A percentile compares a stretch with the other conserved stretches of the same genome.
Evolutionary conservation across 768 basidiomycete species (phyloP).

Genomic region (Tylopilus intermedius): DNA sequence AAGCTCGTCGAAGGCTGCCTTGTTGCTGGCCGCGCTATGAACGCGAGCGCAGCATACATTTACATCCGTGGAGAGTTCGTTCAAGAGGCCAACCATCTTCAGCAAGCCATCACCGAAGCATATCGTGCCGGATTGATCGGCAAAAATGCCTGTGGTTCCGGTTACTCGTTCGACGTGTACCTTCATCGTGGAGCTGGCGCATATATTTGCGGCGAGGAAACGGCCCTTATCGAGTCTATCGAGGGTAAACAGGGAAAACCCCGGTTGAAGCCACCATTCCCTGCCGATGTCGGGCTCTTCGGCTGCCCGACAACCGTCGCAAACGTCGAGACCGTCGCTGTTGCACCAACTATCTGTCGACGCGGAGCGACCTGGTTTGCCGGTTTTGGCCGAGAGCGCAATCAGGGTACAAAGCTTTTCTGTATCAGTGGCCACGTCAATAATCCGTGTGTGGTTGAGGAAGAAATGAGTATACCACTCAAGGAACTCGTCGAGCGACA

Average conservation of each 20-base stretch:
- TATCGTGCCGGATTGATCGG: slow-evolving; percentile 87
- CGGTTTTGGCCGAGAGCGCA: slow-evolving; percentile 83
- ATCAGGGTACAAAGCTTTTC: slow-evolving; percentile 95
- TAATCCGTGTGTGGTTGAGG: slow-evolving; percentile 96
- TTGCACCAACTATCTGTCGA: slow-evolving; percentile 93
- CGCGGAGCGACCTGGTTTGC: slow-evolving; percentile 90
- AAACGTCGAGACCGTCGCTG: slow-evolving; percentile 97
- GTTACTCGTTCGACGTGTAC: slow-evolving; percentile 96
- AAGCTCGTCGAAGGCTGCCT: slow-evolving; percentile 98
- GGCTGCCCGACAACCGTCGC: slow-evolving; percentile 97
- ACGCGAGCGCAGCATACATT: slow-evolving; percentile 97
- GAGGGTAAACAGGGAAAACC: slow-evolving; percentile 99
- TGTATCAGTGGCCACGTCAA: slow-evolving; percentile 98
- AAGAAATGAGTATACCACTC: slow-evolving; percentile 97
- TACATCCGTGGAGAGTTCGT: slow-evolving; percentile 99
- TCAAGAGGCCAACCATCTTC: slow-evolving; percentile 90
- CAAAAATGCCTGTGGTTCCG: slow-evolving; percentile 85
- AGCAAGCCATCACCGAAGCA: slow-evolving; percentile 93
- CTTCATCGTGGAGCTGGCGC: slow-evolving; percentile 98
- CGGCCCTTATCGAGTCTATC: slow-evolving; percentile 91
- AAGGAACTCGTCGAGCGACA: slow-evolving; percentile 95
- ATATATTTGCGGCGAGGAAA: slow-evolving; percentile 99
- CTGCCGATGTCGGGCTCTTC: slow-evolving; percentile 95
- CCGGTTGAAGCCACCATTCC: slow-evolving; percentile 96
- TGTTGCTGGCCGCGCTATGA: slow-evolving; percentile 95